These are phyloP conservation scores for Pseudozyma thailandica DNA, from an alignment of 1,284 basidiomycete species.

Conservation along the genomic window DNA sequence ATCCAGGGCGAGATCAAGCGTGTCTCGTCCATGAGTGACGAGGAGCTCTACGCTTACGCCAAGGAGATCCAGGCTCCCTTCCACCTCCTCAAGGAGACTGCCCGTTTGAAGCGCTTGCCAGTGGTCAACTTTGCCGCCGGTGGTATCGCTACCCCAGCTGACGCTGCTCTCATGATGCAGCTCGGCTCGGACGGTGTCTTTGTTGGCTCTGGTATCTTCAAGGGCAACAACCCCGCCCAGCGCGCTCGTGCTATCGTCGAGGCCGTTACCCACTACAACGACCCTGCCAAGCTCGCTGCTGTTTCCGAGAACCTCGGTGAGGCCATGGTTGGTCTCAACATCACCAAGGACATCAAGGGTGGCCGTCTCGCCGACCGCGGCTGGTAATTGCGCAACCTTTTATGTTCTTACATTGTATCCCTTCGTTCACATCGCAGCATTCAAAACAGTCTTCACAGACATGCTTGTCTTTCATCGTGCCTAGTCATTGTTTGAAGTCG, in stretches of 20 bases:
- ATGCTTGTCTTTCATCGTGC: not conserved
- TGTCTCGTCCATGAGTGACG: conserved; percentile 83
- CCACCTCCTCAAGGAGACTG: conserved; percentile 95
- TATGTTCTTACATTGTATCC: not conserved
- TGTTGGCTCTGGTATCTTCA: conserved; percentile 69
- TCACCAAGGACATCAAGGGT: conserved; percentile 69
- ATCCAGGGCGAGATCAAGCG: conserved; percentile 86
- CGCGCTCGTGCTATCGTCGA: conserved; percentile 97
- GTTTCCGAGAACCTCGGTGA: conserved; percentile 88
- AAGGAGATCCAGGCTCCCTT: conserved; percentile 92
- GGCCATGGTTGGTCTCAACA: conserved; percentile 92
- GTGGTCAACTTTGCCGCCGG: conserved; percentile 83
- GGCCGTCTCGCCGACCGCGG: conserved; percentile 63
- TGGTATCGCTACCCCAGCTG: conserved; percentile 94
- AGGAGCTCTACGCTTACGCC: conserved; percentile 93
- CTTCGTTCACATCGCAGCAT: conserved; percentile 1
- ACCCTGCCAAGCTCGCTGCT: conserved; percentile 70
- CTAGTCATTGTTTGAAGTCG: not conserved
- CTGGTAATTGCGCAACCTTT: conserved; percentile 43
- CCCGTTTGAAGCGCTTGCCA: conserved; percentile 88
- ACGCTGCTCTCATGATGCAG: conserved; percentile 99
- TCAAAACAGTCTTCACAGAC: not conserved
- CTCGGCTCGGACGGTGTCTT: conserved; percentile 91
- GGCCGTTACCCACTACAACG: conserved; percentile 88
- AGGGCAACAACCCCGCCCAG: conserved; percentile 89